phyloP scores from a whole-genome alignment of 2,329 filamentous ascomycete species.

The Aureobasidium sp. region DNA sequence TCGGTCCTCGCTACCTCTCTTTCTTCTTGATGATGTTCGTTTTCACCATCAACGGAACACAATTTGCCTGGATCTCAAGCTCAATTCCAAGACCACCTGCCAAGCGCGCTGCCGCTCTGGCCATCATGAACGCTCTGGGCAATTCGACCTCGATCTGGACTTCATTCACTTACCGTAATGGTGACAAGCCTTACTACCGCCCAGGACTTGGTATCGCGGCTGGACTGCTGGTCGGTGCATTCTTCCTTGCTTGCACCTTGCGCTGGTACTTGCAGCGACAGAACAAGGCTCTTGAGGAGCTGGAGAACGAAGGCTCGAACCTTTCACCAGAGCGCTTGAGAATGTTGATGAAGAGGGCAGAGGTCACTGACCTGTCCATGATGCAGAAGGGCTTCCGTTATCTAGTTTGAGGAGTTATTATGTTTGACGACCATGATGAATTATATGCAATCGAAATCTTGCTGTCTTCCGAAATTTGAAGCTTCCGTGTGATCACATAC shows the following conservation, averaged over 20 bases:
- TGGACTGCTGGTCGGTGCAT: constrained; percentile 21
- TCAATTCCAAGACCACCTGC: constrained; percentile 66
- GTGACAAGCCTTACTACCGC: constrained; percentile 21
- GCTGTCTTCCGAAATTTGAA: not conserved
- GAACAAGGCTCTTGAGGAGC: constrained; percentile 42
- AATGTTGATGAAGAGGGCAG: constrained; percentile 42
- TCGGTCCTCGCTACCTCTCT: constrained; percentile 47
- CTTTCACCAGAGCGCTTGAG: constrained; percentile 40
- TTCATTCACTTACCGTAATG: constrained; percentile 30
- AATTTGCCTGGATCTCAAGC: constrained; percentile 70
- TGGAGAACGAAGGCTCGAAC: constrained; percentile 40
- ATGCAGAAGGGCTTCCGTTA: constrained; percentile 50
- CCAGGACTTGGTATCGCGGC: constrained; percentile 27
- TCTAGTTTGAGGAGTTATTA: constrained; percentile 27
- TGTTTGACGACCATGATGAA: not conserved
- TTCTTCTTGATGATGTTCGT: constrained; percentile 50
- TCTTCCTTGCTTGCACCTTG: constrained; percentile 21
- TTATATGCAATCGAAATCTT: not conserved
- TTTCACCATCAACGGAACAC: constrained; percentile 48
- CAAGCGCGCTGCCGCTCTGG: constrained; percentile 64
- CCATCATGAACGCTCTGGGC: constrained; percentile 65
- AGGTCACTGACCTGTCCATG: constrained; percentile 43
- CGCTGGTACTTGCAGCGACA: constrained; percentile 28
- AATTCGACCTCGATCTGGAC: constrained; percentile 60
- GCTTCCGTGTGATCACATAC: not conserved